Base-by-base conservation (phyloP, 2,329 filamentous ascomycete genomes). In the Colletotrichum sp. region DNA sequence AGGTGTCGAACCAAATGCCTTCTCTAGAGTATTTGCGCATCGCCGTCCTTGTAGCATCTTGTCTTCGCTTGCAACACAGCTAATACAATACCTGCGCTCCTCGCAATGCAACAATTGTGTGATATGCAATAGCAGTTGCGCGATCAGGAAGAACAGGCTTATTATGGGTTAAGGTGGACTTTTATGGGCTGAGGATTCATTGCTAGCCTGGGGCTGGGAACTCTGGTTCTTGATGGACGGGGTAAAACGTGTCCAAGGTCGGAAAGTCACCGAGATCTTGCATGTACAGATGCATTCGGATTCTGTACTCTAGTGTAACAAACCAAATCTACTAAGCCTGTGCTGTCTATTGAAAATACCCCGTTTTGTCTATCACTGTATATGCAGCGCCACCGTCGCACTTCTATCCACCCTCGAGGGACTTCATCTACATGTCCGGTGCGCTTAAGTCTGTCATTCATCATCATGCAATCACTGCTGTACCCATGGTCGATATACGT, bases 401-500 rank as follows among this genome's bases (percentile, higher is more conserved):
- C 26, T n/a, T 32, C 15, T 34, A n/a, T 28, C 21, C 24, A 44
- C 13, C 21, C 34, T 64, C 10, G 7, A 64, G 32, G 6, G 34
- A 8, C 15, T 44, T 18, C 24, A 12, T 24, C 13, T 24, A 26
- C 34, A 10, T 24, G n/a, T 7, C 16, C 21, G 15, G 0, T 39
- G 13, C n/a, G 44, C n/a, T 52, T 26, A 0, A 32, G 5, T 34
- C n/a, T 16, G 13, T 2, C 30, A 36, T 44, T 64, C 32, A 44
- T 64, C 62, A 26, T 64, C 62, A 15, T 44, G 12, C 12, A n/a
- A 18, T 39, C 32, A 39, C n/a, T 39, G 3, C 30, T 16, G n/a
- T 18, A 0, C 9, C 60, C 32, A n/a, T 16, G 7, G 8, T 1
- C 3, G 21, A 39, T 3, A 0, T 18, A 15, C 21, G 10, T 52